A percentile compares a stretch with the other conserved stretches of the same genome.
Evolutionary conservation across 192 early-diverging fungal species (phyloP).

Genomic region (Backusella mclennaniae): DNA sequence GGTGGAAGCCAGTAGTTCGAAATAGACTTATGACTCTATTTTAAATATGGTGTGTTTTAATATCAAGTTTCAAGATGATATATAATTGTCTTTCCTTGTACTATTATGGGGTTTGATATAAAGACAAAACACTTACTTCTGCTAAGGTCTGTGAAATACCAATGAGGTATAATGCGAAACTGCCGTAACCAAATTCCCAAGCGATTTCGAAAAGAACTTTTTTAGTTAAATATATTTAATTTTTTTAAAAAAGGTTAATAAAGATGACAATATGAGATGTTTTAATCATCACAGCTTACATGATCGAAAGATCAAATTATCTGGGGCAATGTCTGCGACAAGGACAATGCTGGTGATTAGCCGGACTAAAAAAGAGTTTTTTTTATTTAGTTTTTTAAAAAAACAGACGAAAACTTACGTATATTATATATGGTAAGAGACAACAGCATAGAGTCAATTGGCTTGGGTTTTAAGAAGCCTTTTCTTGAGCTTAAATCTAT

Average conservation of each 20-base stretch:
- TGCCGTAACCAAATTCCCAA: conserved; percentile 28
- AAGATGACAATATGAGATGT: too few relatives aligned
- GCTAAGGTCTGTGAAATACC: conserved; percentile 33
- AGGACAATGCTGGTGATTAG: conserved; percentile 21
- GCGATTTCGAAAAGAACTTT: conserved; percentile 28
- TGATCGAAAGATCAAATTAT: conserved; percentile 22
- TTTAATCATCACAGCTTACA: conserved; percentile 3
- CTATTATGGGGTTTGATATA: neutral
- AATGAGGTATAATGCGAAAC: conserved; percentile 21
- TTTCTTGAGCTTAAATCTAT: neutral
- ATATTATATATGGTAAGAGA: neutral
- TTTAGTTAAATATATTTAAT: neutral
- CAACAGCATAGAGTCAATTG: neutral
- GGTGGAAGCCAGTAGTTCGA: conserved; percentile 23
- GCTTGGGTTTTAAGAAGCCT: neutral
- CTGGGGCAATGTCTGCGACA: conserved; percentile 22
- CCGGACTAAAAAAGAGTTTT: neutral
- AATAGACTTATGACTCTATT: conserved; percentile 28
- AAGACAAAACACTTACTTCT: conserved; percentile 16
- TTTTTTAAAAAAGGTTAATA: too few relatives aligned
- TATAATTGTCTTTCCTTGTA: neutral
- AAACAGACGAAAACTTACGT: conserved; percentile 12
- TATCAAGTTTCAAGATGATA: neutral
- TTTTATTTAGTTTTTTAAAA: neutral
- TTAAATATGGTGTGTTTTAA: neutral